Percentiles rank a stretch among this genome's conserved stretches.
Conservation (phyloP, 805 yeast species). For the Pichia phayaonensis region DNA sequence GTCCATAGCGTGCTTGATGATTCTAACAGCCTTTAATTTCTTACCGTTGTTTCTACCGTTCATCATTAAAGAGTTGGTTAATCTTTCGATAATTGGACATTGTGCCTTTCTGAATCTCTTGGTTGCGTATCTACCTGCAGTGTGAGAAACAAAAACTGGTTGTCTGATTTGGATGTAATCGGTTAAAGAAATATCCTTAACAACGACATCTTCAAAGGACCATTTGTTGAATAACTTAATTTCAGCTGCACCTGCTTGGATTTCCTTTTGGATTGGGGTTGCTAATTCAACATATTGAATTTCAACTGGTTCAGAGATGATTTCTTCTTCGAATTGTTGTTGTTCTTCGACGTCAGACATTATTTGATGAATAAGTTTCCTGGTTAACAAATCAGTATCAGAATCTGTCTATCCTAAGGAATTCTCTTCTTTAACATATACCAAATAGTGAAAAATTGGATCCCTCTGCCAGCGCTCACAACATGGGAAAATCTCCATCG, state of each 20-base stretch:
- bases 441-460: background rate
- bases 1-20: slow-evolving; percentile 98
- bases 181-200: slow-evolving; percentile 95
- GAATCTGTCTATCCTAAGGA: background rate
- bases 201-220: slow-evolving; percentile 96
- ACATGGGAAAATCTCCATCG: background rate
- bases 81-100: slow-evolving; percentile 98
- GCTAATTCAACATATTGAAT: slow-evolving; percentile 79
- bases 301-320: slow-evolving; percentile 78
- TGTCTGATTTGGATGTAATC: slow-evolving; percentile 97
- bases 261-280: slow-evolving; percentile 94
- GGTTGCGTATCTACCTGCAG: slow-evolving; percentile 99
- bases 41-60: slow-evolving; percentile 99
- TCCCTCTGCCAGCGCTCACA: background rate
- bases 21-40: slow-evolving; percentile 99
- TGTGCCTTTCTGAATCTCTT: slow-evolving; percentile 99
- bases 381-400: background rate
- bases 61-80: slow-evolving; percentile 99
- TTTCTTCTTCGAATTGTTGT: slow-evolving; percentile 45
- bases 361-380: slow-evolving; percentile 10
- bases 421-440: background rate
- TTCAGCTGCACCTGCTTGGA: slow-evolving; percentile 92
- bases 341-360: slow-evolving; percentile 73
- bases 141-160: slow-evolving; percentile 97
- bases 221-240: slow-evolving; percentile 99